These are phyloP conservation scores for Nicotiana noctiflora DNA, from an alignment of 257 asterid species.

Conservation along the genomic window DNA sequence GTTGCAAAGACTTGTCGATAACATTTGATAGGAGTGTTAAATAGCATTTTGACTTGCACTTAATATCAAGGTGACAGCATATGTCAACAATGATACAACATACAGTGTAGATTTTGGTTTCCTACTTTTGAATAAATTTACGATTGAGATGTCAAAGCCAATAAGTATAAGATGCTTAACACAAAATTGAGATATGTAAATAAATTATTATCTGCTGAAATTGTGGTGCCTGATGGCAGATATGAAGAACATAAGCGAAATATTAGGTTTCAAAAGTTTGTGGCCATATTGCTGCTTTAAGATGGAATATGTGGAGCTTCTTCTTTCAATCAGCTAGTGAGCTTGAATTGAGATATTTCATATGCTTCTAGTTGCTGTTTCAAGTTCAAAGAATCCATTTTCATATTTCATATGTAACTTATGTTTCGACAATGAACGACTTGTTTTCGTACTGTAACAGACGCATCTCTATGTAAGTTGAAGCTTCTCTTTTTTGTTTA, in stretches of 20 bases:
- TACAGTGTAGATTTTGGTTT: background rate
- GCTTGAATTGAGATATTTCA: background rate
- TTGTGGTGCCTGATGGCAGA: slow-evolving; percentile 1
- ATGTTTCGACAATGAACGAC: background rate
- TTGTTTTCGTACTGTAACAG: background rate
- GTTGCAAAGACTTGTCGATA: background rate
- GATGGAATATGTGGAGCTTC: background rate
- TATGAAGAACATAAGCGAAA: background rate
- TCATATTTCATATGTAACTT: background rate
- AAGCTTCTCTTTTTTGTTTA: background rate
- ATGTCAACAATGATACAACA: background rate
- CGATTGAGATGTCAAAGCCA: background rate
- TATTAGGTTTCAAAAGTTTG: background rate
- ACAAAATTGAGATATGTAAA: background rate
- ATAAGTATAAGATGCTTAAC: background rate
- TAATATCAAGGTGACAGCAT: background rate
- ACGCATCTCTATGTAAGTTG: background rate
- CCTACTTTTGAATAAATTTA: background rate
- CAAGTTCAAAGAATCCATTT: background rate
- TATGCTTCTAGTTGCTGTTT: background rate
- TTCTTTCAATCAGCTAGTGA: background rate
- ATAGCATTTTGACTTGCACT: background rate
- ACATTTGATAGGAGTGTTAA: background rate
- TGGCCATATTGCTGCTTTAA: background rate
- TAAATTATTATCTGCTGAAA: background rate